Evolutionary conservation across 805 yeast genomes (phyloP), one percentile per base, ranked within the genome.

Genomic region (Metschnikowia matae): DNA sequence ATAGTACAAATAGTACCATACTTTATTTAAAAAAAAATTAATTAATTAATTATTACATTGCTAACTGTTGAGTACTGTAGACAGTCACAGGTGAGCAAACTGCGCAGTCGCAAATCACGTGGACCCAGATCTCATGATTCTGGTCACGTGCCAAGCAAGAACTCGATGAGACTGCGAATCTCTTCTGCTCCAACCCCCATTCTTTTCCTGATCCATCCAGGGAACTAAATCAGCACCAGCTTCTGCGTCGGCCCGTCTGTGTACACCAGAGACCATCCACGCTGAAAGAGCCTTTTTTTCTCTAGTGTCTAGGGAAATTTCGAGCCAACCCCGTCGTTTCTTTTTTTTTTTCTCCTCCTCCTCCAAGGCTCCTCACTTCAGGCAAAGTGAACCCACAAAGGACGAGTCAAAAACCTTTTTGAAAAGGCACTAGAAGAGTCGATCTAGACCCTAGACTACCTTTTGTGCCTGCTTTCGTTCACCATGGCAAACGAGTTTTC

Each of bases 401-500:
- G 45, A 41, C 32, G 10, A 39, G 6, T 18, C 31, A 14, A 23
- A 40, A 26, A 7, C 6, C 23, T 10, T 10, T 20, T 10, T 20
- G 32, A 15, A 31, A 26, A 17, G 14, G 20, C 11, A 8, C 32
- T 14, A 26, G 11, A 23, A 40, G 4, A 3, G n/a, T 21, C 35
- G 35, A 6, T 13, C 8, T 4, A 18, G 7, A 18, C 14, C 7
- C n/a, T 10, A 18, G 6, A 23, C 23, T 13, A 18, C 14, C 13
- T 14, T 21, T 15, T 21, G n/a, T 3, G 14, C 6, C 6, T 3
- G 31, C 8, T 21, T 17, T 21, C 13, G 11, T 33, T 8, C 20
- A 42, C 11, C 31, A 42, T 42, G 45, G 15, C 45, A 18, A 54
- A 55, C 55, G 56, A 56, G 21, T 50, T 46, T 18, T 41, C 48